These are phyloP conservation scores for Alternaria metachromatica DNA, from an alignment of 2,329 filamentous ascomycete genomes.

Conservation along the genomic window DNA sequence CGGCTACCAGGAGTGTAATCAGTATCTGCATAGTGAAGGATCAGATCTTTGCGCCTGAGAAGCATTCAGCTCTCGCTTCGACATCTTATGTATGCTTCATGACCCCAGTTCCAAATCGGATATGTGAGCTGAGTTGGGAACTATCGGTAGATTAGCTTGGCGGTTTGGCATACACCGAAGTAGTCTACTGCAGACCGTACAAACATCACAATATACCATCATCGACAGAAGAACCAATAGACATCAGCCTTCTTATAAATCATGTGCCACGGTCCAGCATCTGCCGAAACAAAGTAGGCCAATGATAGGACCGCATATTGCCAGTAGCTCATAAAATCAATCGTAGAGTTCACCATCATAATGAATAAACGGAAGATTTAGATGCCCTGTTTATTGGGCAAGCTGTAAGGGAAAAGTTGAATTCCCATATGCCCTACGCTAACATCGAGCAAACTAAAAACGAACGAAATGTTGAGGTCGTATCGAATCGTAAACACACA, in stretches of 20 bases:
- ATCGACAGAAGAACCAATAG: not conserved
- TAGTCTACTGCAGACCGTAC: not conserved
- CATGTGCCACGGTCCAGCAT: not conserved
- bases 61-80: no score
- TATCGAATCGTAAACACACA: not conserved
- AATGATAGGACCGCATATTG: not conserved
- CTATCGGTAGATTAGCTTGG: not conserved
- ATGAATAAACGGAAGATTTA: not conserved
- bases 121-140: not conserved
- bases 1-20: not conserved
- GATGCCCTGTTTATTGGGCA: not conserved
- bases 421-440: conserved; percentile 2
- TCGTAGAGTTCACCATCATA: not conserved
- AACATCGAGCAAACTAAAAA: conserved; percentile 5
- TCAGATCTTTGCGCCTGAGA: not conserved
- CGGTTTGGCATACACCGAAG: not conserved
- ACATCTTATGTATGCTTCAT: not conserved
- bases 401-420: conserved; percentile 2
- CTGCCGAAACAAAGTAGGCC: not conserved
- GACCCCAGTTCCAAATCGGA: not conserved
- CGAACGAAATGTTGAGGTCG: conserved; percentile 13
- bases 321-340: not conserved
- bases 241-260: not conserved
- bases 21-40: not conserved
- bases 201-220: not conserved